Evolutionary conservation across 352 stramenopile genomes (phyloP).

Genomic region (Globisporangium nodosum): DNA sequence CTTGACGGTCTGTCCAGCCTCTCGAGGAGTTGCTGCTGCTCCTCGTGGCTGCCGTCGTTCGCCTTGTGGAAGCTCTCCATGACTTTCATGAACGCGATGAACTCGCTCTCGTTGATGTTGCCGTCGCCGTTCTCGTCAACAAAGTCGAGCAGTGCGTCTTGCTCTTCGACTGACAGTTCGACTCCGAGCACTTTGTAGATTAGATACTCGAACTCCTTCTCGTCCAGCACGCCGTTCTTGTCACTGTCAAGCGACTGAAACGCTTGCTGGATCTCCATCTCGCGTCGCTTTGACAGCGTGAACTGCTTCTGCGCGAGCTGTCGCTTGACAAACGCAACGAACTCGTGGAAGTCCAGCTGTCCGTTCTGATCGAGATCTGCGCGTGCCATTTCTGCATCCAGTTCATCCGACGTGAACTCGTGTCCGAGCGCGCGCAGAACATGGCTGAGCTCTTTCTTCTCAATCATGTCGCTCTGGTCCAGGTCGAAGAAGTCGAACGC

Average conservation of each 20-base stretch:
- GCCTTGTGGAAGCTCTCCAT: constrained; percentile 48
- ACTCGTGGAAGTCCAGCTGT: constrained; percentile 71
- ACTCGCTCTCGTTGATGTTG: constrained; percentile 60
- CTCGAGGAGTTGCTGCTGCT: constrained; percentile 30
- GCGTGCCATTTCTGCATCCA: constrained; percentile 48
- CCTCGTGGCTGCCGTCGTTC: constrained; percentile 21
- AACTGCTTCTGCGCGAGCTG: constrained; percentile 56
- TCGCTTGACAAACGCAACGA: constrained; percentile 59
- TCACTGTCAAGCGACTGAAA: constrained; percentile 66
- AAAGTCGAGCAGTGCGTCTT: constrained; percentile 64
- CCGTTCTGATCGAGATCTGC: constrained; percentile 65
- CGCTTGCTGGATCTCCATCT: constrained; percentile 70
- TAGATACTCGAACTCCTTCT: constrained; percentile 73
- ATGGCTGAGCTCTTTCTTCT: constrained; percentile 59
- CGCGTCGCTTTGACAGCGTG: constrained; percentile 43
- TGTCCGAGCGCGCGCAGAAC: constrained; percentile 64
- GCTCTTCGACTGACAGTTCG: constrained; percentile 66
- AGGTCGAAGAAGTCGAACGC: constrained; percentile 81
- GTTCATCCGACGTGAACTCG: constrained; percentile 63
- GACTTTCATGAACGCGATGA: constrained; percentile 69
- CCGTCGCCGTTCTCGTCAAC: constrained; percentile 59
- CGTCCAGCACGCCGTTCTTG: constrained; percentile 60
- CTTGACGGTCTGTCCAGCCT: constrained; percentile 38
- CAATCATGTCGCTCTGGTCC: constrained; percentile 62
- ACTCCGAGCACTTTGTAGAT: constrained; percentile 73